Base-by-base conservation (phyloP, 345 rosid genomes). In the Eutrema japonicum region DNA sequence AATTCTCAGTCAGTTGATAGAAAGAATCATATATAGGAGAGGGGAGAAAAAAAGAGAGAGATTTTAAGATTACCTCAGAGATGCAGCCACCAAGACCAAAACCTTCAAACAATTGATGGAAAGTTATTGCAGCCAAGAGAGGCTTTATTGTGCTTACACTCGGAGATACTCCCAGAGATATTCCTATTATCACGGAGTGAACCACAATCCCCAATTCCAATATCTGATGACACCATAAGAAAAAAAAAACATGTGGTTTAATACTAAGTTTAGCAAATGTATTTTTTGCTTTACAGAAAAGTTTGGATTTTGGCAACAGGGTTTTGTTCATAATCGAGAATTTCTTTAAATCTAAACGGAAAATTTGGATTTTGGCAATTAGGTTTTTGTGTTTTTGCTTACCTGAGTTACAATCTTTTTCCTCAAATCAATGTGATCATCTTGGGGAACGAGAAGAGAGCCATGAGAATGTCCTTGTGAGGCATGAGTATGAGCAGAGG, bases 61-160 rank as follows among this genome's bases (percentile, higher is more conserved):
- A 68, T 2, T 13, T 13, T 7, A 62, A 62, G 2, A 29, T 68
- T 74, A 83, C 88, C 84, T 86, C 87, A 37, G 82, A 18, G 26
- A 87, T 82, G 74, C 91, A 87, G 3, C 93, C 89, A 1, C 96
- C 91, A 37, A 87, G 89, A 8, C 88, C 92, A 79, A 87, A 83
- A 37, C 93, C 93, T 75, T 86, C 93, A 61, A 84, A 89, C 66
- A 85, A 76, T 14, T 89, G 96, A 70, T 89, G 96, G 52, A 89
- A 89, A 26, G 86, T 77, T 16, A 90, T 77, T 2, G 93, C 93
- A 3, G 84, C 88, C 0, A 87, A 43, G 12, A 87, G 78, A 10
- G 87, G 86, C 51, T 73, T 86, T 27, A 89, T 81, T 10, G 82
- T 72, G 42, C 74, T 60, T 2, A 80, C 78, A 76, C 78, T 77